These are phyloP conservation scores for Starmerella cellae DNA, from an alignment of 805 yeast species.

Conservation along the genomic window DNA sequence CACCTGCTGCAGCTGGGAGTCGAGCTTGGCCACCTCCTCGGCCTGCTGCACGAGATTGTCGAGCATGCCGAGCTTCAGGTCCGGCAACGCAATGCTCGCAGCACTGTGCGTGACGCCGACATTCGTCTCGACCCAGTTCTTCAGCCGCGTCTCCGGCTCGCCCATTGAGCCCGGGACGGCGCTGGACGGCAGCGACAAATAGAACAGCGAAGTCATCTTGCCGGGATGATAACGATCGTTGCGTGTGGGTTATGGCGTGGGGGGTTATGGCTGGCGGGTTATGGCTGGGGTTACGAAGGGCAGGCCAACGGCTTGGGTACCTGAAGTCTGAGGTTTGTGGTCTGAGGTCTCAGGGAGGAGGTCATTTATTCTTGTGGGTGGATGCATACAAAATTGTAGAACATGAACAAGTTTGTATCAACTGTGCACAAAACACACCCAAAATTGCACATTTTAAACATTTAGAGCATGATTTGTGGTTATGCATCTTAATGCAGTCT, in stretches of 20 bases:
- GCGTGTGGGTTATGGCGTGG: background rate
- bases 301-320: background rate
- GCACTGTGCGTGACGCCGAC: constrained; percentile 36
- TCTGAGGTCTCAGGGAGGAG: no score
- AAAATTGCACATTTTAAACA: no score
- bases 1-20: constrained; percentile 58
- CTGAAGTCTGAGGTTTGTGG: no score
- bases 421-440: no score
- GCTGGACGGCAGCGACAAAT: constrained; percentile 43
- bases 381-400: no score
- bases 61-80: constrained; percentile 85
- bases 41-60: constrained; percentile 82
- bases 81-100: constrained; percentile 52
- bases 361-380: no score
- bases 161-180: constrained; percentile 29
- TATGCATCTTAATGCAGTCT: no score
- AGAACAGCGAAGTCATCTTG: constrained; percentile 18
- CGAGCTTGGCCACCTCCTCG: constrained; percentile 76
- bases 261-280: background rate
- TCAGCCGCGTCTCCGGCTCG: constrained; percentile 29
- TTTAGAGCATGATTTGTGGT: no score
- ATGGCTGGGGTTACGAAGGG: background rate
- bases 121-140: constrained; percentile 26
- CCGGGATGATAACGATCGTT: background rate
- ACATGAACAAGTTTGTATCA: no score